Percentiles rank a stretch among this genome's conserved stretches.
Conservation (phyloP, 1,284 basidiomycete genomes). For the Rhodotorula sp. region DNA sequence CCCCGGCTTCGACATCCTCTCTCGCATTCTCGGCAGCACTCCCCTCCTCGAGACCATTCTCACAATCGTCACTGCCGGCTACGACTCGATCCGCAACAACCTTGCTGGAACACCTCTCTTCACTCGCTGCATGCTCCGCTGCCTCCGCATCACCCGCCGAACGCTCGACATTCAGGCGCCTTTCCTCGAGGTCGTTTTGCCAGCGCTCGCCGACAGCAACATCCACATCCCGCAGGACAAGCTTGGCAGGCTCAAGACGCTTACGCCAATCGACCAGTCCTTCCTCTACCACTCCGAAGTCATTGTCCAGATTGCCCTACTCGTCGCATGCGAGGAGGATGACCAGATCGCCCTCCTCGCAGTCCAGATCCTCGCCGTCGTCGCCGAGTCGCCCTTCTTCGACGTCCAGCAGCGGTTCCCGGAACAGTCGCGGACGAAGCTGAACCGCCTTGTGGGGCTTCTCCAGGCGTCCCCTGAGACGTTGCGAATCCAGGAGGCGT, state of each 20-base stretch:
- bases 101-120: constrained; percentile 60
- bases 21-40: constrained; percentile 70
- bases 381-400: constrained; percentile 59
- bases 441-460: constrained; percentile 68
- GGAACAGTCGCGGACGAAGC: constrained; percentile 52
- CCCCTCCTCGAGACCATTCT: constrained; percentile 69
- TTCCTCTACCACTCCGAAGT: constrained; percentile 68
- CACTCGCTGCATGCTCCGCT: constrained; percentile 70
- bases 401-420: constrained; percentile 60
- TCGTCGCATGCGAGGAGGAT: constrained; percentile 69
- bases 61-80: constrained; percentile 70
- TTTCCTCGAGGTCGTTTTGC: constrained; percentile 84
- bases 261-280: constrained; percentile 73
- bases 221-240: constrained; percentile 36
- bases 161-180: constrained; percentile 81
- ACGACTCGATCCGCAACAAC: constrained; percentile 71
- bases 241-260: constrained; percentile 30
- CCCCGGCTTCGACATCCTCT: constrained; percentile 84
- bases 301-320: constrained; percentile 78
- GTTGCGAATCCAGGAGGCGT: constrained; percentile 78
- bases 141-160: constrained; percentile 77
- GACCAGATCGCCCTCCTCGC: constrained; percentile 73
- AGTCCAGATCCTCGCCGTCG: constrained; percentile 70
- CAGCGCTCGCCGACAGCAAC: constrained; percentile 62
- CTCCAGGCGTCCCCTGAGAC: constrained; percentile 81